Percentiles rank a stretch among this genome's conserved stretches.
These are phyloP conservation scores for Euphorbia pulcherrima DNA, from an alignment of 345 rosid genomes.

Conservation along the genomic window DNA sequence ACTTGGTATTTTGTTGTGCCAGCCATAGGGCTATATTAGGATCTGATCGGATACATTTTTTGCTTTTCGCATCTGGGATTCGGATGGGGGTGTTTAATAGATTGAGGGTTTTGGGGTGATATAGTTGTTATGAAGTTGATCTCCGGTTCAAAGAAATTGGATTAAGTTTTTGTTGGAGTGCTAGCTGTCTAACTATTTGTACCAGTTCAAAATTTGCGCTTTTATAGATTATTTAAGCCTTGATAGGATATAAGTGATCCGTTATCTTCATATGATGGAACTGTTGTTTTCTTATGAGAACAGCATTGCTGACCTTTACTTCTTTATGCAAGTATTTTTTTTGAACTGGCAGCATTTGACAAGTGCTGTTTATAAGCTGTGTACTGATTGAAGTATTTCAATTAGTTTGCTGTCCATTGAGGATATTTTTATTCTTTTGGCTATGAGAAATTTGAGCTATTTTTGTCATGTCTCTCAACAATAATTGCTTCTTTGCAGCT, in stretches of 20 bases:
- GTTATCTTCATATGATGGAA: background rate
- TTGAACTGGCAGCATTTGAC: background rate
- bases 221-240: background rate
- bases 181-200: background rate
- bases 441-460: background rate
- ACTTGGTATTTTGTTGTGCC: background rate
- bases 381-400: background rate
- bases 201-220: background rate
- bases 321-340: background rate
- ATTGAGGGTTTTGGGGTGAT: background rate
- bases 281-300: background rate
- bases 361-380: background rate
- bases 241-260: background rate
- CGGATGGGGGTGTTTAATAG: background rate
- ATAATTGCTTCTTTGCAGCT: constrained; percentile 32
- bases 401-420: background rate
- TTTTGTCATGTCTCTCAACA: background rate
- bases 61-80: background rate
- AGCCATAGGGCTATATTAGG: background rate
- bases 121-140: background rate
- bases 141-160: background rate
- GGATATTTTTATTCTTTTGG: background rate
- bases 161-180: background rate
- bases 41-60: background rate
- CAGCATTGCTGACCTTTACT: background rate